Percentiles rank a stretch among this genome's conserved stretches.
Conservation (phyloP, 2,329 filamentous ascomycete species). For the Anthostomella pinea region DNA sequence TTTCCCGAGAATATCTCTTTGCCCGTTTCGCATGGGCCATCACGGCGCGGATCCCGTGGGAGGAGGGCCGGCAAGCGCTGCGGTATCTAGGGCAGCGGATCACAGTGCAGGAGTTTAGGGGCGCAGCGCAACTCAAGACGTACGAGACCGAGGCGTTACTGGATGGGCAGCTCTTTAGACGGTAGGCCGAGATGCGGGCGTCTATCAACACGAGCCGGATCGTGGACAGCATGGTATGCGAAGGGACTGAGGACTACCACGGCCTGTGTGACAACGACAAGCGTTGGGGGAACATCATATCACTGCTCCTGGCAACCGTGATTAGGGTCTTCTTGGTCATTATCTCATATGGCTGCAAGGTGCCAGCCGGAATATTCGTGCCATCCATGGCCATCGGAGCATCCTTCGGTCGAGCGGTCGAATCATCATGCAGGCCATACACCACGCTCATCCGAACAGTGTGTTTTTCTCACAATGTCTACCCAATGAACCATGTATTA, state of each 20-base stretch:
- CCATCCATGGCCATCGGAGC: slow-evolving; percentile 97
- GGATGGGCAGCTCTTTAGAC: too few relatives aligned
- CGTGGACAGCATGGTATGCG: too few relatives aligned
- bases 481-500: slow-evolving; percentile 93
- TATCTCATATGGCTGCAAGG: slow-evolving; percentile 96
- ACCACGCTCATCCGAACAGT: slow-evolving; percentile 79
- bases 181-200: too few relatives aligned
- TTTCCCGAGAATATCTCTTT: too few relatives aligned
- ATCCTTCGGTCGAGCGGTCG: slow-evolving; percentile 89
- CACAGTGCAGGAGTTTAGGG: too few relatives aligned
- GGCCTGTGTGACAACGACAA: slow-evolving; percentile 79
- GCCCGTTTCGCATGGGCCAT: too few relatives aligned
- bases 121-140: too few relatives aligned
- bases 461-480: slow-evolving; percentile 85
- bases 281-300: slow-evolving; percentile 74
- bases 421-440: slow-evolving; percentile 84
- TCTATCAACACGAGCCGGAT: too few relatives aligned
- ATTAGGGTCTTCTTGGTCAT: slow-evolving; percentile 84
- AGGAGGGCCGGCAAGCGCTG: too few relatives aligned
- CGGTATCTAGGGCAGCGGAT: too few relatives aligned
- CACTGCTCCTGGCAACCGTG: slow-evolving; percentile 74
- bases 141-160: too few relatives aligned
- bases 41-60: too few relatives aligned
- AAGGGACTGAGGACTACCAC: slow-evolving; percentile 83
- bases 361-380: slow-evolving; percentile 96